A percentile compares a stretch with the other conserved stretches of the same genome.
Conservation (phyloP, 768 basidiomycete species). For the Boletus subcaerulescens region DNA sequence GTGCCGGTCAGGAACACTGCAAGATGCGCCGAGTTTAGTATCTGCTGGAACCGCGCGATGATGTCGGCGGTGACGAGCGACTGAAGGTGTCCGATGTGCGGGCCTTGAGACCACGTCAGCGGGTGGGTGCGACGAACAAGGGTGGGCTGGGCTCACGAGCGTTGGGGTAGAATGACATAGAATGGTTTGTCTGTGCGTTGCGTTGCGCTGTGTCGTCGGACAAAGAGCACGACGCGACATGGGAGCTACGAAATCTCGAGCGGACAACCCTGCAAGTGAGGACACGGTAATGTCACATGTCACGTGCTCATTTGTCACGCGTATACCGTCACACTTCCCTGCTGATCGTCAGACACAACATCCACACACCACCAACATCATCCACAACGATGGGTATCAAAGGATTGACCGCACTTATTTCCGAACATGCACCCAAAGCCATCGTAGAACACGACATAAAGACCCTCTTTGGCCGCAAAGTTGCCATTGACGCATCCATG, state of each 20-base stretch:
- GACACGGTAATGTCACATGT: conserved; percentile 3
- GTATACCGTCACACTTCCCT: conserved; percentile 11
- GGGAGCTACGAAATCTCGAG: background rate
- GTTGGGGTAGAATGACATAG: conserved; percentile 89
- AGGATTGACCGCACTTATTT: conserved; percentile 86
- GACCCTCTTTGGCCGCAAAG: conserved; percentile 96
- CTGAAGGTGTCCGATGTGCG: conserved; percentile 89
- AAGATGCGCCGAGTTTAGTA: conserved; percentile 48
- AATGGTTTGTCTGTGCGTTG: conserved; percentile 52
- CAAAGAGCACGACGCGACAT: background rate
- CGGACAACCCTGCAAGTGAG: background rate
- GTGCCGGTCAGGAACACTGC: conserved; percentile 78
- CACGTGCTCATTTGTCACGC: conserved; percentile 11
- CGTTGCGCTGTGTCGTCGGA: conserved; percentile 14
- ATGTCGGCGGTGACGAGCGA: conserved; percentile 79
- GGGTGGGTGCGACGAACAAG: background rate
- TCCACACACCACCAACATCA: background rate
- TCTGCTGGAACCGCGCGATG: conserved; percentile 64
- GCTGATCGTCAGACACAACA: background rate
- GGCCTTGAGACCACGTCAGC: conserved; percentile 41
- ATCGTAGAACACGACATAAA: conserved; percentile 94
- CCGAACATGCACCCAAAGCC: conserved; percentile 83
- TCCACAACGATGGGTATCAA: conserved; percentile 79
- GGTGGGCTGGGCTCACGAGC: conserved; percentile 46
- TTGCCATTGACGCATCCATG: conserved; percentile 98